These are phyloP conservation scores for Cytospora piceicola DNA, from an alignment of 2,329 filamentous ascomycete genomes.

Conservation along the genomic window DNA sequence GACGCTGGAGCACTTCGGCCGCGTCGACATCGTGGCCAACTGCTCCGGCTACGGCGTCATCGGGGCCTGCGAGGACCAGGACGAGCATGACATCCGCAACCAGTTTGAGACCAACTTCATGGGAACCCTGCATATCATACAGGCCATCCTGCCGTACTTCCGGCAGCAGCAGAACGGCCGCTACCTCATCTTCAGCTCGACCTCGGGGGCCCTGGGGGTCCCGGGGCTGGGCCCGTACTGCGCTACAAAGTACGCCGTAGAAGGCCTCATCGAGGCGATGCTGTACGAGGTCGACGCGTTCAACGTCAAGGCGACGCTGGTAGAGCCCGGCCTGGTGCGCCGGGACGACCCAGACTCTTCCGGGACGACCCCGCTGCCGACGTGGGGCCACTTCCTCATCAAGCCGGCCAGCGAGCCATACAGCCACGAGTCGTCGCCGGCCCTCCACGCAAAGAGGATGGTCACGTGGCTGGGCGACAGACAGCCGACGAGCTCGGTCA, in stretches of 20 bases:
- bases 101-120: constrained; percentile 99
- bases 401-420: constrained; percentile 86
- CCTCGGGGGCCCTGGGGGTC: constrained; percentile 88
- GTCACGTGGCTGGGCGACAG: constrained; percentile 93
- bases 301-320: constrained; percentile 90
- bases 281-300: constrained; percentile 91
- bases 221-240: constrained; percentile 93
- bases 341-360: constrained; percentile 75
- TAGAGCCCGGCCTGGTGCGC: constrained; percentile 86
- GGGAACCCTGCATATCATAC: constrained; percentile 91
- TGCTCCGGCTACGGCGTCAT: constrained; percentile 96
- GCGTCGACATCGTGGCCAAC: constrained; percentile 87
- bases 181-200: constrained; percentile 94
- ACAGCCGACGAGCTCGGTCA: constrained; percentile 90
- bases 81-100: constrained; percentile 90
- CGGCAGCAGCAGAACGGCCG: constrained; percentile 74
- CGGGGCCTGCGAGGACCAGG: constrained; percentile 93
- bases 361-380: constrained; percentile 63
- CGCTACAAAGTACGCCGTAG: constrained; percentile 95
- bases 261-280: constrained; percentile 95
- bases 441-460: constrained; percentile 86
- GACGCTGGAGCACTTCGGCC: constrained; percentile 75
- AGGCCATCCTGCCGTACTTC: constrained; percentile 86
- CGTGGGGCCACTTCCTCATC: constrained; percentile 91
- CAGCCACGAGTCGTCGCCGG: constrained; percentile 74